Conservation (phyloP, 495 filamentous ascomycete genomes). For the Aspergillus egyptiacus region DNA sequence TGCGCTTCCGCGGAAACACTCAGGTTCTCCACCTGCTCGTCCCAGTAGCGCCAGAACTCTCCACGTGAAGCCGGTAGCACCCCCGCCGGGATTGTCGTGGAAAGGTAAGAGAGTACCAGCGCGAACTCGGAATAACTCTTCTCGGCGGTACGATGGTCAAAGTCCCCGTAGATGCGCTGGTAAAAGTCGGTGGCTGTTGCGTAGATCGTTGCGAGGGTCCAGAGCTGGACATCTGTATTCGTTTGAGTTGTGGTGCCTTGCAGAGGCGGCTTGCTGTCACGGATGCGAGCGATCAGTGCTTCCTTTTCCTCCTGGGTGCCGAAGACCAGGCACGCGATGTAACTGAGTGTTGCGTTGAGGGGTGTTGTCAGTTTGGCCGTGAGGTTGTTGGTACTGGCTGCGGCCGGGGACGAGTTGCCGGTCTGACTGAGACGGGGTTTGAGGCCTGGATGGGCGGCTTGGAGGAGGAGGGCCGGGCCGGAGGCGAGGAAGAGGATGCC, state of each 20-base stretch:
- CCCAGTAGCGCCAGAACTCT: constrained; percentile 41
- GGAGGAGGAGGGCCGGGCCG: constrained; percentile 34
- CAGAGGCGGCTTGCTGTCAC: constrained; percentile 23
- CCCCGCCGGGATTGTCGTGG: constrained; percentile 19
- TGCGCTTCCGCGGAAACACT: constrained; percentile 31
- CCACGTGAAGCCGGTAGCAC: constrained; percentile 31
- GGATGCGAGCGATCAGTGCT: constrained; percentile 26
- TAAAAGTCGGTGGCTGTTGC: constrained; percentile 40
- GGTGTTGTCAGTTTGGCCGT: constrained; percentile 30
- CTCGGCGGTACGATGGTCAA: constrained; percentile 35
- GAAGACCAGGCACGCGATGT: constrained; percentile 37
- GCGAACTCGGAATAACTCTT: constrained; percentile 33
- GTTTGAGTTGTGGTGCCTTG: constrained; percentile 19
- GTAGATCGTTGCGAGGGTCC: constrained; percentile 38
- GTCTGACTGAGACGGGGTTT: constrained; percentile 11
- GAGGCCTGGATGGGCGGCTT: constrained; percentile 36
- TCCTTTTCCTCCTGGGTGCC: constrained; percentile 32
- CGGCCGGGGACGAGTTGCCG: too few relatives aligned
- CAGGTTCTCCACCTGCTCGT: constrained; percentile 28
- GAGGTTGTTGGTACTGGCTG: constrained; percentile 16
- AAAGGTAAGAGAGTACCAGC: constrained; percentile 25
- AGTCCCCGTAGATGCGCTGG: constrained; percentile 37
- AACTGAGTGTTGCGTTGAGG: constrained; percentile 32
- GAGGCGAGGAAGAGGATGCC: constrained; percentile 37
- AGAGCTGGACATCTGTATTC: constrained; percentile 25